Evolutionary conservation across 352 stramenopile genomes (phyloP), one percentile per base, ranked within the genome.

Genomic region (Globisporangium nunn): DNA sequence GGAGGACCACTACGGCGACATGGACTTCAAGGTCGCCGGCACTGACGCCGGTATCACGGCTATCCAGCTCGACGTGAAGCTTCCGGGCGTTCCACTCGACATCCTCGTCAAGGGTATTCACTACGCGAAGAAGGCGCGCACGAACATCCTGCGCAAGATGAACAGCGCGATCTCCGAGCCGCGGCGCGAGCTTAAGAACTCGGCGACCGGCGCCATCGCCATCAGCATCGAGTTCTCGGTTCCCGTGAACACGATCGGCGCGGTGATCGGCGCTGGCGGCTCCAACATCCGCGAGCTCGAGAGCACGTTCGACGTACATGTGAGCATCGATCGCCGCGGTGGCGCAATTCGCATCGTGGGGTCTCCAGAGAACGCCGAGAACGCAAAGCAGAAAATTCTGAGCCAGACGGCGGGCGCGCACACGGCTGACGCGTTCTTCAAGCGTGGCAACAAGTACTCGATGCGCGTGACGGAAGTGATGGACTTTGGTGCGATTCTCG

Each of bases 21-120:
- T 99, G 95, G 96, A 99, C 68, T 99, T 99, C 69, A 99, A 99
- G 80, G 72, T 98, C 50, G 93, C 91, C 10, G 93, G 93, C 28
- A 97, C 91, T 11, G 70, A 72, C 17, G 63, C 59, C 12, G 92
- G 93, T 46, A 95, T 99, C 51, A 99, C 96, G 29, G 95, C 96
- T 28, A 83, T 98, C 53, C 96, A 99, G 70, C 71, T 99, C 31
- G 96, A 99, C 71, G 94, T 98, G 40, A 98, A 99, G 77, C 75
- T 97, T 43, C 70, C 82, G 0, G 91, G 91, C 30, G 75, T 98
- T 29, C 87, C 89, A 4, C 62, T 96, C 50, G 62, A 74, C 3
- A 78, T 97, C 15, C 62, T 99, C 12, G 77, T 73, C 52, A 72
- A 97, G 48, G 93, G 80, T 39, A 69, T 98, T 43, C 68, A 88